phyloP scores from a whole-genome alignment of 441 rosid species.

The Pelargonium citronellum region DNA sequence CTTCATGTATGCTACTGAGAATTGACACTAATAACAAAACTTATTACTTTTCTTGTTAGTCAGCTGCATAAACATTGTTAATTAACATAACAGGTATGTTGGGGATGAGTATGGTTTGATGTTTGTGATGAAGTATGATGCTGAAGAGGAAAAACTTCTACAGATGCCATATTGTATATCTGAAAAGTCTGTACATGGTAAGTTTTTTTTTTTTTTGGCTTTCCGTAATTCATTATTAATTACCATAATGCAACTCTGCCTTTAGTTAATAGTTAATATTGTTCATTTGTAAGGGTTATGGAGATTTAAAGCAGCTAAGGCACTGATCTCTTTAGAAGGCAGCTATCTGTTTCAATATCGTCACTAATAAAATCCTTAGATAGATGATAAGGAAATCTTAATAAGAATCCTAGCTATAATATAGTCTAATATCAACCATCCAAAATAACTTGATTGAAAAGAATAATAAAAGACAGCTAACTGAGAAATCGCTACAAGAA shows the following conservation, averaged over 20 bases:
- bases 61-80: slow-evolving; percentile 9
- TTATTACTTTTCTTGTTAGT: slow-evolving; percentile 4
- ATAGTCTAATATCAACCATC: background rate
- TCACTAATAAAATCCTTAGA: background rate
- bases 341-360: background rate
- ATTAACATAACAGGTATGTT: slow-evolving; percentile 35
- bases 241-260: background rate
- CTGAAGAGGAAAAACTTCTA: slow-evolving; percentile 40
- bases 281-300: no score
- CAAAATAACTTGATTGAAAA: background rate
- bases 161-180: slow-evolving; percentile 55
- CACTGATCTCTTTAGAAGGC: no score
- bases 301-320: no score
- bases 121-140: slow-evolving; percentile 41
- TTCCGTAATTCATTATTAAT: background rate
- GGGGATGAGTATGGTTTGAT: slow-evolving; percentile 66
- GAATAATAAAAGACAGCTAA: background rate
- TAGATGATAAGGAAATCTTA: background rate
- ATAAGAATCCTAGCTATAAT: background rate
- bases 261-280: no score
- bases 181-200: slow-evolving; percentile 53
- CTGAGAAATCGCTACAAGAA: background rate
- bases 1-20: slow-evolving; percentile 42
- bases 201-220: background rate
- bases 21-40: slow-evolving; percentile 3